Percentiles rank a stretch among this genome's conserved stretches.
These are phyloP conservation scores for Recurvomyces mirabilis DNA, from an alignment of 495 filamentous ascomycete species.

Conservation along the genomic window DNA sequence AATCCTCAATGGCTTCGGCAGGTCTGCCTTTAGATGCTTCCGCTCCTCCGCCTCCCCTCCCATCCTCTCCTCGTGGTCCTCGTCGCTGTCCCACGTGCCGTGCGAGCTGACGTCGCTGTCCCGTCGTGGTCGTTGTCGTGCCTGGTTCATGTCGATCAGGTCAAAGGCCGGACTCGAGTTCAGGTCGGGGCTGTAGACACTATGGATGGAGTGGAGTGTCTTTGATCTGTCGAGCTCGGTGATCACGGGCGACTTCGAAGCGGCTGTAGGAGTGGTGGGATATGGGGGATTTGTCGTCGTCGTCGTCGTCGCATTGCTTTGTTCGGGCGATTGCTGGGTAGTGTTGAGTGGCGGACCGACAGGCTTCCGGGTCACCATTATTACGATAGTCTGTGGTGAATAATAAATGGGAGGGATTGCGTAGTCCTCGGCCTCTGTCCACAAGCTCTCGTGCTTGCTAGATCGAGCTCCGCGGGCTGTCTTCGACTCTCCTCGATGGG, in stretches of 20 bases:
- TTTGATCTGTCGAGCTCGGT: constrained; percentile 8
- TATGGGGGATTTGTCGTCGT: constrained; percentile 12
- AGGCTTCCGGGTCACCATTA: constrained; percentile 20
- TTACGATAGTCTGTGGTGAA: background rate
- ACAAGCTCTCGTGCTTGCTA: no score
- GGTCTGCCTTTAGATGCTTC: constrained; percentile 1
- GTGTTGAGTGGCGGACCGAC: constrained; percentile 10
- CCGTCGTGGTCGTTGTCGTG: constrained; percentile 13
- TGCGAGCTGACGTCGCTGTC: constrained; percentile 16
- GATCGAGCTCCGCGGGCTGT: no score
- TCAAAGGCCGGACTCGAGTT: constrained; percentile 15
- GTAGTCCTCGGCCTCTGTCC: background rate
- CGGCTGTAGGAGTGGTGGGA: constrained; percentile 9
- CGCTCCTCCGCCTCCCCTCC: constrained; percentile 6
- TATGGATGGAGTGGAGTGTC: constrained; percentile 14
- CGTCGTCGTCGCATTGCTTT: no score
- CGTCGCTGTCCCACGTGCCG: constrained; percentile 19
- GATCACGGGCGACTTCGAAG: background rate
- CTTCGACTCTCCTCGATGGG: no score
- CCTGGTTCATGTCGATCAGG: constrained; percentile 18
- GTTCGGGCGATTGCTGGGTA: background rate
- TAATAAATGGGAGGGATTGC: background rate
- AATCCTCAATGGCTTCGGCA: constrained; percentile 18
- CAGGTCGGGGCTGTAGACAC: constrained; percentile 19
- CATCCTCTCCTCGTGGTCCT: constrained; percentile 7